phyloP scores from a whole-genome alignment of 345 rosid genomes.

The Dovyalis caffra region DNA sequence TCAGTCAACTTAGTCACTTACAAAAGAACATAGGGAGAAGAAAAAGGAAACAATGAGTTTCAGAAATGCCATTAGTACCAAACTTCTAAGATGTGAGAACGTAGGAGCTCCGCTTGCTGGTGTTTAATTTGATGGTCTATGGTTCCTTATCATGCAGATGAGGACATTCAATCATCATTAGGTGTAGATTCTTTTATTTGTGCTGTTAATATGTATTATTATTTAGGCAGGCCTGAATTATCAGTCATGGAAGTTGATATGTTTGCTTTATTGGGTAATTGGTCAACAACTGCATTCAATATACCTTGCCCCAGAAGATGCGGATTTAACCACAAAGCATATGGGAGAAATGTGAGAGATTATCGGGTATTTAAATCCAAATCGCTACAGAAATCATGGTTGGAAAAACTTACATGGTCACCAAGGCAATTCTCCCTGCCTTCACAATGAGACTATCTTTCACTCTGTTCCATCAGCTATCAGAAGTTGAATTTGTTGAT shows the following conservation, averaged over 20 bases:
- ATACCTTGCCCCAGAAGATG: not conserved
- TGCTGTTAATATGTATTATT: not conserved
- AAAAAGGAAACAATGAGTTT: not conserved
- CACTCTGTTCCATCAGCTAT: not conserved
- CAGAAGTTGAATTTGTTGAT: not conserved
- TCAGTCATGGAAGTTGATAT: not conserved
- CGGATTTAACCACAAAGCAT: not conserved
- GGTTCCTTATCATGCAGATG: not conserved
- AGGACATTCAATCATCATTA: not conserved
- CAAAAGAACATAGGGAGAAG: not conserved
- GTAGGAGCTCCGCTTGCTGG: not conserved
- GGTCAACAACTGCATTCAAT: not conserved
- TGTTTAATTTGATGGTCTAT: not conserved
- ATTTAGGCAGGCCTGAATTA: not conserved
- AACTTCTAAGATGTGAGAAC: not conserved
- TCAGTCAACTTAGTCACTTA: not conserved
- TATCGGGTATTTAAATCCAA: not conserved
- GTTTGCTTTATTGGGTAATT: not conserved
- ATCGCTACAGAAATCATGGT: not conserved
- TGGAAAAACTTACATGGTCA: not conserved
- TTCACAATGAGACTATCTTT: not conserved
- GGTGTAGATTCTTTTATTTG: not conserved
- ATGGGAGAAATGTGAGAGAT: not conserved
- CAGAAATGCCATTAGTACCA: too few relatives aligned
- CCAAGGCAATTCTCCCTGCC: not conserved